Conservation (phyloP, 139 green algal genomes). For the Ulvella scutata region DNA sequence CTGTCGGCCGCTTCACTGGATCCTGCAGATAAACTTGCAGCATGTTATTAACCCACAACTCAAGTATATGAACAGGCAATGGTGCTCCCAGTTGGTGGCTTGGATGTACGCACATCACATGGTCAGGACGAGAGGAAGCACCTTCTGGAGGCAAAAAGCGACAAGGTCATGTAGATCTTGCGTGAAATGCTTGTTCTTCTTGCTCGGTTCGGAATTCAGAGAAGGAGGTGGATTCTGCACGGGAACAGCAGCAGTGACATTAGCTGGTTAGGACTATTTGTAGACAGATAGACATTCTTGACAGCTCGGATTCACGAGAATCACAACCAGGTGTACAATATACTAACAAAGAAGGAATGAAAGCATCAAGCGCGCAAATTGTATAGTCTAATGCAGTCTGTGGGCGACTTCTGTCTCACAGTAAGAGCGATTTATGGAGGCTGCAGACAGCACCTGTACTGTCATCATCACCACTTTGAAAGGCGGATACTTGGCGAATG, state of each 20-base stretch:
- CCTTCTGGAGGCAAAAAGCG: slow-evolving; percentile 86
- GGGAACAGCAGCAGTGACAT: slow-evolving; percentile 75
- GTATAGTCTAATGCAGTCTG: neutral
- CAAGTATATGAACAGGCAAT: neutral
- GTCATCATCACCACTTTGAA: slow-evolving; percentile 89
- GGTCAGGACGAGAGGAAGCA: neutral
- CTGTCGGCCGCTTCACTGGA: slow-evolving; percentile 64
- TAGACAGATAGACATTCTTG: no score
- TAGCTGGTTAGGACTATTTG: no score
- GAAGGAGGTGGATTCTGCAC: slow-evolving; percentile 91
- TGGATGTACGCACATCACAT: neutral
- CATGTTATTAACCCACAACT: neutral
- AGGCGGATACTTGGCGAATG: slow-evolving; percentile 95
- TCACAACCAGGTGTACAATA: no score
- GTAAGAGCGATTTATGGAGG: no score
- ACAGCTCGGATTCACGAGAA: no score
- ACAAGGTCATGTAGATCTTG: slow-evolving; percentile 89
- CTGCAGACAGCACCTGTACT: slow-evolving; percentile 33
- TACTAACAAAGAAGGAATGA: no score
- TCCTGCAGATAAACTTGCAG: slow-evolving; percentile 34
- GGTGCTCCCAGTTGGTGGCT: neutral
- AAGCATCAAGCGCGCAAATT: neutral
- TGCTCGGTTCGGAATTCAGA: slow-evolving; percentile 52
- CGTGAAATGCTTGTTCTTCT: slow-evolving; percentile 59
- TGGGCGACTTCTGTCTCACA: neutral